Evolutionary conservation across 495 filamentous ascomycete genomes (phyloP).

Genomic region (Cercophora newfieldiana): DNA sequence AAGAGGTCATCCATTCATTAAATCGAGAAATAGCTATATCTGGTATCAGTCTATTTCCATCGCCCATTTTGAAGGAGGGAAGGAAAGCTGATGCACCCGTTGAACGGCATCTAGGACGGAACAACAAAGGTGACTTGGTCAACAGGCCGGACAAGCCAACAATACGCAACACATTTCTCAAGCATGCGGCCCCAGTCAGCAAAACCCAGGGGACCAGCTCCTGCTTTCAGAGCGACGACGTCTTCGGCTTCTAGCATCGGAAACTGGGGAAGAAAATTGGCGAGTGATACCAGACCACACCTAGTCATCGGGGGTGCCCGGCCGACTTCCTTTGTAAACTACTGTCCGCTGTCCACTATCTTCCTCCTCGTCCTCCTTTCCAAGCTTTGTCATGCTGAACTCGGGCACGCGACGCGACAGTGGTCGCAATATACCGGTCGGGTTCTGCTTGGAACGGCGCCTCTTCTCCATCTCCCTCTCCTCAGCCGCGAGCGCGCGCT

Average conservation of each 20-base stretch:
- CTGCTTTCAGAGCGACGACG: not conserved
- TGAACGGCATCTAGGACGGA: not conserved
- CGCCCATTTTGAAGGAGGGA: not conserved
- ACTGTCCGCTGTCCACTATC: conserved; percentile 30
- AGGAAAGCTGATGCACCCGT: not conserved
- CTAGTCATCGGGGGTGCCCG: conserved; percentile 40
- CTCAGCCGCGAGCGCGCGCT: conserved; percentile 35
- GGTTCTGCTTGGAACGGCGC: conserved; percentile 35
- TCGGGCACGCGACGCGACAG: conserved; percentile 43
- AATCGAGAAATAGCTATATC: not conserved
- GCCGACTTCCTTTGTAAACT: conserved; percentile 36
- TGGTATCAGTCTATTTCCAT: conserved; percentile 6
- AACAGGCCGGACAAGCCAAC: not conserved
- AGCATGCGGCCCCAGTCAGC: not conserved
- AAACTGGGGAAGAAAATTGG: conserved; percentile 23
- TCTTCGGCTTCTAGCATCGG: not conserved
- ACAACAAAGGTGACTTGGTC: not conserved
- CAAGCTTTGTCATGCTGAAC: conserved; percentile 52
- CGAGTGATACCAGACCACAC: conserved; percentile 34
- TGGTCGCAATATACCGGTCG: conserved; percentile 33
- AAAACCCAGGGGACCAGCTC: conserved; percentile 1
- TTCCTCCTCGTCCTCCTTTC: conserved; percentile 42
- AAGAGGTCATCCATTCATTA: conserved; percentile 15
- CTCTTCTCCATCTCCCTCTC: conserved; percentile 40
- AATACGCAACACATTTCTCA: not conserved